A percentile compares a stretch with the other conserved stretches of the same genome.
Evolutionary conservation across 176 grass and related monocot species (phyloP).

Genomic region (Avena atlantica): DNA sequence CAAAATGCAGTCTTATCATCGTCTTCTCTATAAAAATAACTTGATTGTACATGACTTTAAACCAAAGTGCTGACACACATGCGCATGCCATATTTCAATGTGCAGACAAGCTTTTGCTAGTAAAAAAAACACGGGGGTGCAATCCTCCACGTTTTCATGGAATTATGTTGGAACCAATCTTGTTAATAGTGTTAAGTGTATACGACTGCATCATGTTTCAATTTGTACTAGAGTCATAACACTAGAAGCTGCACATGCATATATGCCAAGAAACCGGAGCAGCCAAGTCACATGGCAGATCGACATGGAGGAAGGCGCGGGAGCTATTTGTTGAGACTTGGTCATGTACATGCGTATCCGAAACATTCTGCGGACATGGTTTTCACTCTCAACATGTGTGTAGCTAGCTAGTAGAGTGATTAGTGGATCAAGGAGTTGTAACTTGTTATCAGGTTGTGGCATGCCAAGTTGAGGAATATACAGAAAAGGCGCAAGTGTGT

Average conservation of each 20-base stretch:
- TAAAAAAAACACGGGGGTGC: not conserved
- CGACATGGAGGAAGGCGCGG: not conserved
- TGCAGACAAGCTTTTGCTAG: constrained; percentile 7
- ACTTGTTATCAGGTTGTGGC: not conserved
- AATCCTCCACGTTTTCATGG: not conserved
- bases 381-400: not conserved
- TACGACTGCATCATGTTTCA: not conserved
- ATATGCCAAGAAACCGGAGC: not conserved
- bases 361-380: not conserved
- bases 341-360: not conserved
- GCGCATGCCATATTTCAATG: not conserved
- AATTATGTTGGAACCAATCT: not conserved
- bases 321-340: not conserved
- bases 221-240: not conserved
- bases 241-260: not conserved
- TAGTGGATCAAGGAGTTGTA: not conserved
- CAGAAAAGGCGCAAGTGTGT: not conserved
- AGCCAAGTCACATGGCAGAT: not conserved
- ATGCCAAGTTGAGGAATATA: not conserved
- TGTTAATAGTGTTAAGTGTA: not conserved
- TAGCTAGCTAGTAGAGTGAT: not conserved
- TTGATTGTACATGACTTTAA: not conserved
- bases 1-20: not conserved
- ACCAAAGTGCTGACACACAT: not conserved
- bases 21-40: not conserved